These are phyloP conservation scores for Rubroboletus satanas DNA, from an alignment of 768 basidiomycete genomes.

Conservation along the genomic window DNA sequence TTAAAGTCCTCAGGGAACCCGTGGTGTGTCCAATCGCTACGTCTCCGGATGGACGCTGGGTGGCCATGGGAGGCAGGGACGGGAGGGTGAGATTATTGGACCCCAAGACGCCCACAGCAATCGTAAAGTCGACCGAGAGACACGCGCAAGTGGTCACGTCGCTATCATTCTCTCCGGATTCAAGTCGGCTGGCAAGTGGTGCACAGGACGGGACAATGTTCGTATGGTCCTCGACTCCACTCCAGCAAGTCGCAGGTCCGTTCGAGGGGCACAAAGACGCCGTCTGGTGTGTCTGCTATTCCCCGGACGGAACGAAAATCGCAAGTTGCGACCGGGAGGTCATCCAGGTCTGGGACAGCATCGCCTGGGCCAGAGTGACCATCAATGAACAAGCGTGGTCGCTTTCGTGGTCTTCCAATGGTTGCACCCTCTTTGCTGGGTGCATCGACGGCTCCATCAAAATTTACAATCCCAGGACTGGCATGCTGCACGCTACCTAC, in stretches of 20 bases:
- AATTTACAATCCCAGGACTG: slow-evolving; percentile 8
- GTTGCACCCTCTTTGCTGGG: slow-evolving; percentile 15
- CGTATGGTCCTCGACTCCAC: slow-evolving; percentile 14
- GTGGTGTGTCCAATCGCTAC: not conserved
- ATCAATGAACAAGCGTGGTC: slow-evolving; percentile 19
- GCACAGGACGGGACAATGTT: slow-evolving; percentile 14
- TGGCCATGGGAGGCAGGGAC: slow-evolving; percentile 18
- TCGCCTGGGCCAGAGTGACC: not conserved
- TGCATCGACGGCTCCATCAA: slow-evolving; percentile 17
- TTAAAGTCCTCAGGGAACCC: slow-evolving; percentile 4
- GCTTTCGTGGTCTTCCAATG: slow-evolving; percentile 17
- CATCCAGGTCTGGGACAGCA: slow-evolving; percentile 16
- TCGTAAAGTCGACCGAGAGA: not conserved
- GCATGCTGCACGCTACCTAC: not conserved
- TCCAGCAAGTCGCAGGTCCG: slow-evolving; percentile 7
- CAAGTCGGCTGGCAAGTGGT: slow-evolving; percentile 15
- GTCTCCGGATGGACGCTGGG: slow-evolving; percentile 11
- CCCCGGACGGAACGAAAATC: slow-evolving; percentile 16
- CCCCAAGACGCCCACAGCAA: not conserved
- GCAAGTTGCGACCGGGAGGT: slow-evolving; percentile 20
- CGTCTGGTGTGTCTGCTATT: slow-evolving; percentile 19
- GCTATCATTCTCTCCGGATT: slow-evolving; percentile 18
- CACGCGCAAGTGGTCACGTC: slow-evolving; percentile 11
- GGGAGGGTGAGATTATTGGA: slow-evolving; percentile 10
- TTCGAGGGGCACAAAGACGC: slow-evolving; percentile 6